A percentile compares a stretch with the other conserved stretches of the same genome.
Conservation (phyloP, 768 basidiomycete species). For the Auriscalpium microsporum region DNA sequence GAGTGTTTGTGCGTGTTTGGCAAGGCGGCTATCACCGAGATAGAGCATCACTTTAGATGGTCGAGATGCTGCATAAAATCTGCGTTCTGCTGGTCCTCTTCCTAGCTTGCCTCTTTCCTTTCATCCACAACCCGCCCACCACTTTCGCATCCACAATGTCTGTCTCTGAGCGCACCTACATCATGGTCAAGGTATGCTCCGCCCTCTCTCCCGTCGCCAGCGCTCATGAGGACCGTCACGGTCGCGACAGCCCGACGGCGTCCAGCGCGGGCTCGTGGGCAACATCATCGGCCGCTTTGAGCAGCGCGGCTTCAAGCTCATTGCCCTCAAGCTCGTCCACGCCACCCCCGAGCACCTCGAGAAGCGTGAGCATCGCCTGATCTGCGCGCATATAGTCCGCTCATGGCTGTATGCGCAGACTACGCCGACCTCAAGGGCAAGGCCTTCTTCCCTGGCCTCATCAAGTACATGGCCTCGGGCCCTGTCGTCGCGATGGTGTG, state of each 20-base stretch:
- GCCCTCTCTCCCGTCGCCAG: not conserved
- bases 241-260: slow-evolving; percentile 84
- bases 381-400: not conserved
- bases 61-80: slow-evolving; percentile 21
- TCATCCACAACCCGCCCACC: slow-evolving; percentile 17
- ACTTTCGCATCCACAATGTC: slow-evolving; percentile 43
- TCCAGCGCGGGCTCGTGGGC: slow-evolving; percentile 92
- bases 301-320: slow-evolving; percentile 96
- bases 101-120: slow-evolving; percentile 21
- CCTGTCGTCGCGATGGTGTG: slow-evolving; percentile 96
- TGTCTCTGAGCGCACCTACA: slow-evolving; percentile 84
- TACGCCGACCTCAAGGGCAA: slow-evolving; percentile 93
- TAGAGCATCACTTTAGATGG: slow-evolving; percentile 10
- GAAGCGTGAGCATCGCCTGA: slow-evolving; percentile 47
- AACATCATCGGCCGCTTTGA: slow-evolving; percentile 96
- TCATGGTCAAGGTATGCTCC: slow-evolving; percentile 89
- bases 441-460: slow-evolving; percentile 92
- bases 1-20: slow-evolving; percentile 38
- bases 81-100: slow-evolving; percentile 14
- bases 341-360: slow-evolving; percentile 81
- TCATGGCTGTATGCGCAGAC: slow-evolving; percentile 41
- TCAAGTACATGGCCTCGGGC: slow-evolving; percentile 94
- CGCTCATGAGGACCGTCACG: not conserved
- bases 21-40: slow-evolving; percentile 10
- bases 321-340: slow-evolving; percentile 86